A percentile compares a stretch with the other conserved stretches of the same genome.
phyloP scores from a whole-genome alignment of 2,329 filamentous ascomycete species.

The Thyridium curvatum region DNA sequence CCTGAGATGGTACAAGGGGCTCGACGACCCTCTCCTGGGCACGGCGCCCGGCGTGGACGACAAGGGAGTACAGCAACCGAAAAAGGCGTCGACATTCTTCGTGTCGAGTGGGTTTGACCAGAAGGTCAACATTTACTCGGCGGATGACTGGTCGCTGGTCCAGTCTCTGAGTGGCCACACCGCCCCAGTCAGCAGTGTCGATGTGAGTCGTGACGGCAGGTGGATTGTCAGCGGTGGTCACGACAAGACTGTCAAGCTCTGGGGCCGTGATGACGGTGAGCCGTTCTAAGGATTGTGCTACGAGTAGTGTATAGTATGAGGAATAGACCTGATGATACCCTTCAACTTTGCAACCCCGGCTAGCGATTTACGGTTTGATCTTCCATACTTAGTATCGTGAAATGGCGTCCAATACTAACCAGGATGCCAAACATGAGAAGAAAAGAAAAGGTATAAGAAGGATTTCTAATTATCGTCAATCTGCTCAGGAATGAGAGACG shows the following conservation, averaged over 20 bases:
- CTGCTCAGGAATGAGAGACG: too few relatives aligned
- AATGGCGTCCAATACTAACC: too few relatives aligned
- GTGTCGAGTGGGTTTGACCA: constrained; percentile 89
- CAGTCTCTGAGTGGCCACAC: constrained; percentile 87
- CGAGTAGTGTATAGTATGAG: background rate
- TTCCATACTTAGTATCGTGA: too few relatives aligned
- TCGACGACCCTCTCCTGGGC: constrained; percentile 65
- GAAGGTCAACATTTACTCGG: constrained; percentile 91
- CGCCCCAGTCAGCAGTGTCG: constrained; percentile 84
- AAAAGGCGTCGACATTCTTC: constrained; percentile 87
- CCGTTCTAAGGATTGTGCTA: background rate
- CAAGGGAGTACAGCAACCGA: constrained; percentile 62
- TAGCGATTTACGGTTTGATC: too few relatives aligned
- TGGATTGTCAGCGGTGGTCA: constrained; percentile 96
- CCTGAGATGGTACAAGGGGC: constrained; percentile 86
- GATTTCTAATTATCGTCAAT: too few relatives aligned
- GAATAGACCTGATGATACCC: constrained; percentile 1
- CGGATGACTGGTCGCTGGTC: constrained; percentile 89
- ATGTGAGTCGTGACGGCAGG: constrained; percentile 76
- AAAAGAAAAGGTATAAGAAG: too few relatives aligned
- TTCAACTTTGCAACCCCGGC: background rate
- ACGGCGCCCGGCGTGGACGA: constrained; percentile 54
- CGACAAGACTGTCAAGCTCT: constrained; percentile 92
- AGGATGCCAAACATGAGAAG: too few relatives aligned
- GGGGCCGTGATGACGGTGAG: constrained; percentile 77